phyloP scores from a whole-genome alignment of 805 yeast genomes.

The Scheffersomyces spartinae region DNA sequence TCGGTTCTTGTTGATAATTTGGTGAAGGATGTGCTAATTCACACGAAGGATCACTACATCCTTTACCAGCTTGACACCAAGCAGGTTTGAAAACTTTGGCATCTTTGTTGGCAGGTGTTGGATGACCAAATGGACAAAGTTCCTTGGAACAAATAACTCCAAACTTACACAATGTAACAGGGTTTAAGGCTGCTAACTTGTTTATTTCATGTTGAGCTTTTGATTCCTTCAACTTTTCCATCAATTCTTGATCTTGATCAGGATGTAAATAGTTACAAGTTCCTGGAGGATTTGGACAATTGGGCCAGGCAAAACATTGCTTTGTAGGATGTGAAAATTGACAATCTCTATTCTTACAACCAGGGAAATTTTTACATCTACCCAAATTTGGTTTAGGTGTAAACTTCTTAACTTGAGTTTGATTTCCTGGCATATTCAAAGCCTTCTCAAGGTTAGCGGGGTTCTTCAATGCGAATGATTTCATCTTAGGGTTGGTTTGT shows the following conservation, averaged over 20 bases:
- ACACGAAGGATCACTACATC: constrained; percentile 53
- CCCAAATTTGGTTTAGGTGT: constrained; percentile 16
- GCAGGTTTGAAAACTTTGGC: constrained; percentile 56
- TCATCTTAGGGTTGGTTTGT: constrained; percentile 6
- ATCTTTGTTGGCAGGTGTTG: constrained; percentile 72
- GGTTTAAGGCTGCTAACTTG: constrained; percentile 13
- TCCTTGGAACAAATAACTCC: constrained; percentile 68
- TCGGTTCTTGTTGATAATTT: constrained; percentile 23
- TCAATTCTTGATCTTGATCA: constrained; percentile 67
- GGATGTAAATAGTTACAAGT: constrained; percentile 80
- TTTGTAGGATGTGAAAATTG: constrained; percentile 72
- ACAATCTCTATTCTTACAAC: constrained; percentile 60
- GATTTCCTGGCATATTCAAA: constrained; percentile 15
- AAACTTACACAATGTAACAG: constrained; percentile 61
- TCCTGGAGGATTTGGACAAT: constrained; percentile 70
- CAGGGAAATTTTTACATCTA: constrained; percentile 63
- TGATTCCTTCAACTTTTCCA: constrained; percentile 55
- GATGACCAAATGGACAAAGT: constrained; percentile 82
- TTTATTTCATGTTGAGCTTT: constrained; percentile 38
- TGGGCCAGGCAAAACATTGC: constrained; percentile 61
- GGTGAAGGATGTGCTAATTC: constrained; percentile 78
- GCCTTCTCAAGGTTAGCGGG: constrained; percentile 31
- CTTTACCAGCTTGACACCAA: constrained; percentile 69
- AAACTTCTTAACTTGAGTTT: background rate
- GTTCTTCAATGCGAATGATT: constrained; percentile 25